Base-by-base conservation (phyloP, 2,329 filamentous ascomycete genomes). In the Helicocarpus griseus region DNA sequence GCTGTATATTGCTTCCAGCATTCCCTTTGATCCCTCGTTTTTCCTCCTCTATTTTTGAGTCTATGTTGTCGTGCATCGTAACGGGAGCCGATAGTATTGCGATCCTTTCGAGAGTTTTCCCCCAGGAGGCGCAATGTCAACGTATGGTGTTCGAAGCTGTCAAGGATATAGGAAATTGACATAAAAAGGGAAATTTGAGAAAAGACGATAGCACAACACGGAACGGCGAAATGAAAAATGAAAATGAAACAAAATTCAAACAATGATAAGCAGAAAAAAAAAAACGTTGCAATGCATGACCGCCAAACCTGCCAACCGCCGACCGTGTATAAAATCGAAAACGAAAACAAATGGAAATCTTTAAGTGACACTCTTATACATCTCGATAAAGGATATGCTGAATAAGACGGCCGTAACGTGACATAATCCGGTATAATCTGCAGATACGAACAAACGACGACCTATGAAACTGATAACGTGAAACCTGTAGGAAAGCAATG, bases 391-490 rank as follows among this genome's bases (percentile, higher is more conserved):
- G 28, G 13, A 48, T 39, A 54, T 51, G 52, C 45, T 49, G 35
- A 40, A 8, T 48, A 13, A 49, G 41, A 50, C 50, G 50, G 53
- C 53, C 53, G 53, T 54, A 50, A 54, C 53, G 48, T 48, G 53
- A 53, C 48, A 46, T 51, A 51, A 53, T 29, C 51, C 48, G n/a
- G 46, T 45, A 13, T 31, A 24, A 22, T 19, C 13, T 45, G 41
- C 8, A 45, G 13, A 21, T 11, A 21, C 26, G 28, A 29, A 35
- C 24, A 47, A 26, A 45, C n/a, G 24, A 47, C 19, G 31, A 47
- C 44, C 22, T 29, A 33, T 24, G 44, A 47, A 47, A 47, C 28
- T 9, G 41, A 45, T 14, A 24, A 31, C 14, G 29, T 29, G 26
- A 47, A 47, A 47, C 17, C 5, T 31, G 9, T 19, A 29, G 31